Evolutionary conservation across 2,329 filamentous ascomycete species (phyloP).

Genomic region (Paraphaeosphaeria sporulosa): DNA sequence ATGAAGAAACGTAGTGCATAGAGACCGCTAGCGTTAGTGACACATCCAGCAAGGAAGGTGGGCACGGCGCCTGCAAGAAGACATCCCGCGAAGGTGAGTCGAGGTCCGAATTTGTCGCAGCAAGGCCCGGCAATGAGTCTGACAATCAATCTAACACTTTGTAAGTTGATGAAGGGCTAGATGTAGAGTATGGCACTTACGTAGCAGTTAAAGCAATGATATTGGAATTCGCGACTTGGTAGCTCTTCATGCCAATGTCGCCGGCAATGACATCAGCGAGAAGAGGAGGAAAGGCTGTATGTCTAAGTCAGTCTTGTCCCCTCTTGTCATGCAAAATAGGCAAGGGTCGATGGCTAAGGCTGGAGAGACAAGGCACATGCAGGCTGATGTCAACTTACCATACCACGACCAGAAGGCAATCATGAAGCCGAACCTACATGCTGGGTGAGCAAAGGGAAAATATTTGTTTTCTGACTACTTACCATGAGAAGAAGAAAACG

Average conservation of each 20-base stretch:
- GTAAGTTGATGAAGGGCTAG: not conserved
- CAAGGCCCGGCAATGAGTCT: conserved; percentile 78
- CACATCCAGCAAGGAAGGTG: conserved; percentile 79
- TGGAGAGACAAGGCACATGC: conserved; percentile 17
- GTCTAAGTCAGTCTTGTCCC: not conserved
- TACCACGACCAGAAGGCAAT: conserved; percentile 82
- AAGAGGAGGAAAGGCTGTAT: conserved; percentile 41
- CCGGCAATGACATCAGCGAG: conserved; percentile 69
- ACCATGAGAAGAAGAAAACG: conserved; percentile 85
- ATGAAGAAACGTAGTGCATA: conserved; percentile 79
- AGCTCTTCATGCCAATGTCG: conserved; percentile 74
- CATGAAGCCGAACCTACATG: conserved; percentile 73
- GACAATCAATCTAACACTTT: conserved; percentile 63
- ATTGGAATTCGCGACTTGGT: conserved; percentile 84
- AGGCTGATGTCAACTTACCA: conserved; percentile 25
- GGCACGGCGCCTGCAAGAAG: conserved; percentile 81
- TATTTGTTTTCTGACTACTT: too few species aligned
- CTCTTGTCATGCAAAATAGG: not conserved
- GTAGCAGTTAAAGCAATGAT: conserved; percentile 72
- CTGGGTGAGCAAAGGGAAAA: too few species aligned
- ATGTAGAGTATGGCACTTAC: conserved; percentile 16
- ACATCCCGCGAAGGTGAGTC: conserved; percentile 76
- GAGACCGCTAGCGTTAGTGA: conserved; percentile 70
- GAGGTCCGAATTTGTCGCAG: conserved; percentile 82
- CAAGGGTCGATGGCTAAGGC: not conserved